Percentiles rank a stretch among this genome's conserved stretches.
phyloP scores from a whole-genome alignment of 805 yeast species.

The Pachysolen tannophilus region DNA sequence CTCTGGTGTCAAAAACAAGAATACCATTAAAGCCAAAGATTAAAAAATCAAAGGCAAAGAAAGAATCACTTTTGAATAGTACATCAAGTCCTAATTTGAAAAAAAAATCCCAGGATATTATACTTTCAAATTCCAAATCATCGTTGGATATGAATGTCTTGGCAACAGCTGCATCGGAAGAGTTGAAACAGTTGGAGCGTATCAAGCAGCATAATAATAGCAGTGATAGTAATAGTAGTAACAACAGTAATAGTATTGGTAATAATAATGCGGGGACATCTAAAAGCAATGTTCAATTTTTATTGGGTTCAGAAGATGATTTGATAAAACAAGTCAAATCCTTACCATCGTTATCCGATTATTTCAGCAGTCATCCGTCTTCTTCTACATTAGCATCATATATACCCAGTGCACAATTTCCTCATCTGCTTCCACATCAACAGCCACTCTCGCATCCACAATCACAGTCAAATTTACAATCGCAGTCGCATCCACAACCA shows the following conservation, averaged over 20 bases:
- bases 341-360: constrained; percentile 43
- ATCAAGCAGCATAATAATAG: constrained; percentile 12
- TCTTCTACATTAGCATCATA: not conserved
- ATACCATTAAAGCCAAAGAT: constrained; percentile 5
- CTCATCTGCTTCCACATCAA: constrained; percentile 5
- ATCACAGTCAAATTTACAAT: too few species aligned
- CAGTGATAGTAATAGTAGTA: constrained; percentile 8
- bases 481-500: too few species aligned
- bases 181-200: constrained; percentile 36
- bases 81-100: not conserved
- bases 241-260: too few species aligned
- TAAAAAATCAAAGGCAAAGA: not conserved
- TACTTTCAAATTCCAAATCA: constrained; percentile 11
- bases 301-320: constrained; percentile 7
- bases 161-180: constrained; percentile 50
- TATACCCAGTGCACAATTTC: constrained; percentile 2
- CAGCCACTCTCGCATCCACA: constrained; percentile 4
- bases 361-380: constrained; percentile 22
- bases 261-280: too few species aligned
- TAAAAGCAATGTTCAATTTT: too few species aligned
- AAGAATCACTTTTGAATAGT: not conserved
- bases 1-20: not conserved
- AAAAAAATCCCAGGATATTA: too few species aligned
- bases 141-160: constrained; percentile 38
- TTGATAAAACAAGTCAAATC: constrained; percentile 36